phyloP scores from a whole-genome alignment of 768 basidiomycete species.

The Mrakia blollopis region DNA sequence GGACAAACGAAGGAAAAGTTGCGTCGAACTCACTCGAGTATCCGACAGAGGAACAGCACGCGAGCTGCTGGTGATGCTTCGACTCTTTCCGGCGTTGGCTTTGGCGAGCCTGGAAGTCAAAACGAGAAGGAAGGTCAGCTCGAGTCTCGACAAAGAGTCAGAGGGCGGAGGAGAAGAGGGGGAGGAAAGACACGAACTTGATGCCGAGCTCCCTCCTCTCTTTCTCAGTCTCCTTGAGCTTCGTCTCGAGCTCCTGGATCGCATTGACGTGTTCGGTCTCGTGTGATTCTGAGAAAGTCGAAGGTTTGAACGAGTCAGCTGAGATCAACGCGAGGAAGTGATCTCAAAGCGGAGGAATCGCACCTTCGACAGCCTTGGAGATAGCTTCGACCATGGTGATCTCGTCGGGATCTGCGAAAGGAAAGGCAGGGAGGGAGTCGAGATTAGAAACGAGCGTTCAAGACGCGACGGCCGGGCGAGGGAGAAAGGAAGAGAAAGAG shows the following conservation, averaged over 20 bases:
- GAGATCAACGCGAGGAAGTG: not conserved
- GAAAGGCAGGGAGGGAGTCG: not conserved
- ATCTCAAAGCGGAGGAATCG: not conserved
- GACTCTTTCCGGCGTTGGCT: not conserved
- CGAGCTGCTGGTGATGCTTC: not conserved
- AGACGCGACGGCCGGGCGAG: not conserved
- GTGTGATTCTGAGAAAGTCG: not conserved
- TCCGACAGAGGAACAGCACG: not conserved
- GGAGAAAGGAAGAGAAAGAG: not conserved
- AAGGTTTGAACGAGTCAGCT: not conserved
- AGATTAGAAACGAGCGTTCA: too few relatives aligned
- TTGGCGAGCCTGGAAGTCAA: not conserved
- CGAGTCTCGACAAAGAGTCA: too few relatives aligned
- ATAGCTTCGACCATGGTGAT: not conserved
- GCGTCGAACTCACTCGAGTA: not conserved
- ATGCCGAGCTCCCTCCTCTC: not conserved
- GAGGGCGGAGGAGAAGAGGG: not conserved
- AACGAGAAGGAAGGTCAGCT: not conserved
- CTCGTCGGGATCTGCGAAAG: not conserved
- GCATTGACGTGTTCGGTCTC: not conserved
- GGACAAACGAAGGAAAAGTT: not conserved
- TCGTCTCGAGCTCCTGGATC: not conserved
- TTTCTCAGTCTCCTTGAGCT: not conserved
- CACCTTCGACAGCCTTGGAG: not conserved
- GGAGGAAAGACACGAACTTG: not conserved